Evolutionary conservation across 2,329 filamentous ascomycete genomes (phyloP).

Genomic region (Pseudogymnoascus sp.): DNA sequence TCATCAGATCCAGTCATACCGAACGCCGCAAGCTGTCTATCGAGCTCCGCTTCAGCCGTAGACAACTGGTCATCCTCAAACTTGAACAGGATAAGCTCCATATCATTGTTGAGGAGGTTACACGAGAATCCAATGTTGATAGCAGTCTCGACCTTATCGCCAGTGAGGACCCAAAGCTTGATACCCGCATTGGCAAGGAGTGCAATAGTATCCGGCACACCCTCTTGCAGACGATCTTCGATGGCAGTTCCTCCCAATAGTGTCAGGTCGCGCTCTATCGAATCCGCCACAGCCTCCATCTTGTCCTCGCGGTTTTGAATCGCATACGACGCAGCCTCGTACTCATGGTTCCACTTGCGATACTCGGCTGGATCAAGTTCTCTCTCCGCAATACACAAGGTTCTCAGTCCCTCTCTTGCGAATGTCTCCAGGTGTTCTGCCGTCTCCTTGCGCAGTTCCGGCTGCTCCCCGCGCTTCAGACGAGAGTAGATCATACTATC

Average conservation of each 20-base stretch:
- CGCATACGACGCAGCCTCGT: constrained; percentile 78
- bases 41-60: constrained; percentile 57
- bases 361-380: constrained; percentile 79
- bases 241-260: constrained; percentile 93
- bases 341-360: constrained; percentile 71
- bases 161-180: constrained; percentile 96
- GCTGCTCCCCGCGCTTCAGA: constrained; percentile 75
- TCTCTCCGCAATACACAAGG: constrained; percentile 83
- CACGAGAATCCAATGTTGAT: constrained; percentile 99
- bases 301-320: constrained; percentile 86
- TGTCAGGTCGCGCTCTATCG: constrained; percentile 81
- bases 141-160: constrained; percentile 97
- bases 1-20: constrained; percentile 75
- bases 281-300: constrained; percentile 78
- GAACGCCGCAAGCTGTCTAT: constrained; percentile 65
- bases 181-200: constrained; percentile 88
- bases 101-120: constrained; percentile 92
- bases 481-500: constrained; percentile 96
- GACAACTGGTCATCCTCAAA: constrained; percentile 64
- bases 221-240: constrained; percentile 92
- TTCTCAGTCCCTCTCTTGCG: constrained; percentile 86
- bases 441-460: constrained; percentile 71
- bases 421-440: constrained; percentile 98
- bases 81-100: constrained; percentile 91
- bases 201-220: constrained; percentile 90